phyloP scores from a whole-genome alignment of 163 green algal genomes.

The Volvox carteri region DNA sequence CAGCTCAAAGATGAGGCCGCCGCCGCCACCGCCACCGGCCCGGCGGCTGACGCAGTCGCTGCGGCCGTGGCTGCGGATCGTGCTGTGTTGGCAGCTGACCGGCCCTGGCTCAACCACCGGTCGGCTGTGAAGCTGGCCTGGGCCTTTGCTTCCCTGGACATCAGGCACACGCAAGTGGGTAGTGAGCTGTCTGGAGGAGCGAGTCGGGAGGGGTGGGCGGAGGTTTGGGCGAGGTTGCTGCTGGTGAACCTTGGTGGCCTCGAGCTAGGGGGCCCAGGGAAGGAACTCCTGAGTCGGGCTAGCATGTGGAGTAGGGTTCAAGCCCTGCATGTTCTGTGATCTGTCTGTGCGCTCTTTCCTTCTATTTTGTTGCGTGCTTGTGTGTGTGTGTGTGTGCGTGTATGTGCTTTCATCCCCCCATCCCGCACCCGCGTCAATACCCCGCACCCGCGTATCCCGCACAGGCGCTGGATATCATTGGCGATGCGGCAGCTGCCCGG shows the following conservation, averaged over 20 bases:
- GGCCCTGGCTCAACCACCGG: constrained; percentile 42
- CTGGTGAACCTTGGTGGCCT: no score
- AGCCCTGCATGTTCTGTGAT: no score
- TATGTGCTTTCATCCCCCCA: no score
- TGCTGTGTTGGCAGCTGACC: not conserved
- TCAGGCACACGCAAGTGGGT: constrained; percentile 26
- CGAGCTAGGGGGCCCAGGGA: no score
- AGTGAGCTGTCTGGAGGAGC: no score
- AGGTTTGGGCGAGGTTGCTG: no score
- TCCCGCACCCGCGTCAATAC: no score
- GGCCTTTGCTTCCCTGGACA: constrained; percentile 19
- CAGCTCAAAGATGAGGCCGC: not conserved
- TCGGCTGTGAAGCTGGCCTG: constrained; percentile 43
- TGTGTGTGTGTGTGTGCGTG: not conserved
- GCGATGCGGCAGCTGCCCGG: constrained; percentile 2
- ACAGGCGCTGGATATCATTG: constrained; percentile 25
- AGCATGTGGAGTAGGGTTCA: no score
- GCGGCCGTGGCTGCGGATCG: constrained; percentile 13
- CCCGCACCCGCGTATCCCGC: no score
- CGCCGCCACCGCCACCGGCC: not conserved
- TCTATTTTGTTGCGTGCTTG: not conserved
- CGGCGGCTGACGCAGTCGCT: constrained; percentile 25
- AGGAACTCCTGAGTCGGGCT: no score
- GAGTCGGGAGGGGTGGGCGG: no score
- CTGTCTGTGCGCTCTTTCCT: no score